Percentiles rank a stretch among this genome's conserved stretches.
Conservation (phyloP, 495 filamentous ascomycete genomes). For the Penicillium cosmopolitanum region DNA sequence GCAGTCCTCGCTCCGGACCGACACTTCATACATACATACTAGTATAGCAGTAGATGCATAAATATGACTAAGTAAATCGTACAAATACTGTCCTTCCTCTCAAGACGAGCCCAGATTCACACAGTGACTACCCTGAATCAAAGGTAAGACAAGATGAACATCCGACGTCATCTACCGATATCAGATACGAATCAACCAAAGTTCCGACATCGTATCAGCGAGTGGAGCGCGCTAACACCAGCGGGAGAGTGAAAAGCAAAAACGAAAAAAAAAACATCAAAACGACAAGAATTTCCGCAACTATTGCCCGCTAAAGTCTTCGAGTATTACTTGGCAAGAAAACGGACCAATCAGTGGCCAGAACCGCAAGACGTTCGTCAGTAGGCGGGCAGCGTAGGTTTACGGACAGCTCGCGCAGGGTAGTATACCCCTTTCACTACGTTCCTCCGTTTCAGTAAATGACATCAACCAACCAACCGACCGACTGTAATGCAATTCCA, state of each 20-base stretch:
- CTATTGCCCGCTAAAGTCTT: neutral
- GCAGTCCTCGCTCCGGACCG: neutral
- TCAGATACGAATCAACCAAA: neutral
- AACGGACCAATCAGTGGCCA: too few species aligned
- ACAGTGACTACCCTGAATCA: neutral
- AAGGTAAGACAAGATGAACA: neutral
- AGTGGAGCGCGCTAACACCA: too few species aligned
- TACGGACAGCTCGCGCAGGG: too few species aligned
- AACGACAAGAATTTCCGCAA: neutral
- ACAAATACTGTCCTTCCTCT: neutral
- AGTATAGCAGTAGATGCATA: neutral
- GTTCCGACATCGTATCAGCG: neutral
- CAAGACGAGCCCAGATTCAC: neutral
- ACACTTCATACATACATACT: too few species aligned
- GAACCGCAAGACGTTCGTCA: too few species aligned
- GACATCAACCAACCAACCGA: too few species aligned
- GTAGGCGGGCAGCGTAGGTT: too few species aligned
- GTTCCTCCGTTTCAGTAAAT: too few species aligned
- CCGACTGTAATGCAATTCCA: too few species aligned
- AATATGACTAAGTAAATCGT: neutral
- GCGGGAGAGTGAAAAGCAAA: too few species aligned
- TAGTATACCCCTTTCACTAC: too few species aligned
- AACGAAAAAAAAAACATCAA: neutral
- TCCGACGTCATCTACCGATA: slow-evolving; percentile 1
- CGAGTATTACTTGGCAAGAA: too few species aligned